phyloP scores from a whole-genome alignment of 106 monocot species.

The Acanthochlamys bracteata region DNA sequence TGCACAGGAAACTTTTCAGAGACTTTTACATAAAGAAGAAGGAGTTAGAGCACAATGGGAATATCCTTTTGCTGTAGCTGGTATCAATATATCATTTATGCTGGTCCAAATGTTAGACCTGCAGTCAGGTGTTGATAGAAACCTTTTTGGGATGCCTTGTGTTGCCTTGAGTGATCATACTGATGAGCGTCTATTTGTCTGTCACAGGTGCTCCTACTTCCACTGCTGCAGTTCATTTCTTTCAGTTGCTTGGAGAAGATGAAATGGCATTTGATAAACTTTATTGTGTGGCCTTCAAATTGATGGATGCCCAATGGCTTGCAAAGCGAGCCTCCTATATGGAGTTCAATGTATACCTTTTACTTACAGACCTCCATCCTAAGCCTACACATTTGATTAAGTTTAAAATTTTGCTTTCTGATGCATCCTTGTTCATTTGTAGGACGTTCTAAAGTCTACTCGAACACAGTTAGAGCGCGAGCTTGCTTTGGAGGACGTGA shows the following conservation, averaged over 20 bases:
- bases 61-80: conserved; percentile 91
- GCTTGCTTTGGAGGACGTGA: conserved; percentile 43
- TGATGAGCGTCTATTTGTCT: background rate
- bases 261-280: conserved; percentile 73
- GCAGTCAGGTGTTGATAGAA: conserved; percentile 34
- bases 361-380: no score
- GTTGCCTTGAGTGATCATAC: conserved; percentile 1
- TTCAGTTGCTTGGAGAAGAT: conserved; percentile 52
- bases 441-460: conserved; percentile 78
- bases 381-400: background rate
- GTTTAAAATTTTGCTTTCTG: no score
- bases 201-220: conserved; percentile 31
- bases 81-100: conserved; percentile 87
- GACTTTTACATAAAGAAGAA: conserved; percentile 56
- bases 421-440: background rate
- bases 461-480: conserved; percentile 65
- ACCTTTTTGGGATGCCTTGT: background rate
- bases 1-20: conserved; percentile 62
- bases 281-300: conserved; percentile 61
- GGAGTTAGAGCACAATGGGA: conserved; percentile 82
- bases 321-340: conserved; percentile 82
- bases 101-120: conserved; percentile 75
- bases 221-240: conserved; percentile 40
- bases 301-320: conserved; percentile 80
- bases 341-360: conserved; percentile 63